Conservation (phyloP, 2,329 filamentous ascomycete species). For the Alternaria alternata region DNA sequence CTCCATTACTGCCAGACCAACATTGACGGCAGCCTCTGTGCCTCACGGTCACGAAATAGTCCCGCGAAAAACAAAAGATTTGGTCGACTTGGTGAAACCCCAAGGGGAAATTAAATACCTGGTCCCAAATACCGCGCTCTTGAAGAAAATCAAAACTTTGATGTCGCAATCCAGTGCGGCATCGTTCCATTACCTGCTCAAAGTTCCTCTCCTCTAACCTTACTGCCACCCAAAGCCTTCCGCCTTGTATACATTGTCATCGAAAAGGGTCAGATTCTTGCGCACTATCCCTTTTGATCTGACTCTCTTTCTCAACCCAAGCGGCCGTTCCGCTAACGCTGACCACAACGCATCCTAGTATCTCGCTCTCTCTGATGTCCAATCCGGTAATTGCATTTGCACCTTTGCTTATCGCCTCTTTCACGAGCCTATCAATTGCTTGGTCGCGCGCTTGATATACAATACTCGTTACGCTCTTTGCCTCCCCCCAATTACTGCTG, state of each 20-base stretch:
- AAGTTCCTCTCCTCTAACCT: background rate
- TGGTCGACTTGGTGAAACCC: background rate
- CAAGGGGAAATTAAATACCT: background rate
- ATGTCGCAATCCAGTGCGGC: background rate
- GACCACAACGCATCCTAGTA: conserved; percentile 46
- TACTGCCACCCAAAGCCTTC: background rate
- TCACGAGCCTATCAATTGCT: conserved; percentile 45
- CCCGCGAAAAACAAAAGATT: background rate
- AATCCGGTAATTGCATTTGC: conserved; percentile 46
- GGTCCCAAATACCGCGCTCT: background rate
- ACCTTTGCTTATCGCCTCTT: conserved; percentile 42
- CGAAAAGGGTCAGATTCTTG: conserved; percentile 24
- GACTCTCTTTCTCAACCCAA: conserved; percentile 36
- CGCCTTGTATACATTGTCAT: background rate
- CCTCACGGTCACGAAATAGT: background rate
- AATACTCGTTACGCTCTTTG: conserved; percentile 42
- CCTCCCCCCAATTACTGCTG: conserved; percentile 38
- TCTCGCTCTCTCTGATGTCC: conserved; percentile 42
- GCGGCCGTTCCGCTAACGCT: conserved; percentile 44
- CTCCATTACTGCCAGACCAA: background rate
- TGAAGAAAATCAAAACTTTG: background rate
- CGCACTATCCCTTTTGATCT: conserved; percentile 31
- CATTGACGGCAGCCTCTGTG: background rate
- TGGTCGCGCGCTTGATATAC: conserved; percentile 46
- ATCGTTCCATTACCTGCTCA: background rate